These are phyloP conservation scores for Aschersonia sp. DNA, from an alignment of 2,329 filamentous ascomycete genomes.

Conservation along the genomic window DNA sequence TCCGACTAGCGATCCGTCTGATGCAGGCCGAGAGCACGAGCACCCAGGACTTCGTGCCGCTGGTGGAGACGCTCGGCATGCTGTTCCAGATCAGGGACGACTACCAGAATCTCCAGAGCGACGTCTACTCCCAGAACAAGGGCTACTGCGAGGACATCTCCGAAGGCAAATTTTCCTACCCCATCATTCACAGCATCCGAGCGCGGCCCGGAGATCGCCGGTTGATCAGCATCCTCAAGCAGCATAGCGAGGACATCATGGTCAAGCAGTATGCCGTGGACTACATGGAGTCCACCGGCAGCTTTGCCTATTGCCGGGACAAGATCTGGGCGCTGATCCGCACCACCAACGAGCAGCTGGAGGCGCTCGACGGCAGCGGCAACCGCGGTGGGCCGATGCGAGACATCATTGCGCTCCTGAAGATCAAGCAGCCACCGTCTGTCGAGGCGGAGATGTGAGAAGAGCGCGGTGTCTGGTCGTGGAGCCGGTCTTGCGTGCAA, in stretches of 20 bases:
- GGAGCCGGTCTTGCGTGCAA: no score
- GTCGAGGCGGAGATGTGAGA: not conserved
- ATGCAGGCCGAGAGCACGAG: slow-evolving; percentile 52
- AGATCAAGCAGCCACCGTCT: not conserved
- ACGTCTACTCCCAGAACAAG: slow-evolving; percentile 3
- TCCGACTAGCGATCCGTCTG: slow-evolving; percentile 64
- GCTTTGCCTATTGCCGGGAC: slow-evolving; percentile 1
- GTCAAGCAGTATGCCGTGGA: slow-evolving; percentile 3
- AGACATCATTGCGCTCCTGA: not conserved
- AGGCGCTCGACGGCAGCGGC: not conserved
- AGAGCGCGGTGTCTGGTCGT: no score
- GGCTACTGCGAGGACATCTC: slow-evolving; percentile 4
- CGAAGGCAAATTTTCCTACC: slow-evolving; percentile 6
- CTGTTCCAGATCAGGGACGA: slow-evolving; percentile 6
- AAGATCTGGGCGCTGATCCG: not conserved
- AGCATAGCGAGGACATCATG: slow-evolving; percentile 1
- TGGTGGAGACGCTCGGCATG: slow-evolving; percentile 1
- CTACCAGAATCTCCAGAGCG: slow-evolving; percentile 4
- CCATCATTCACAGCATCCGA: slow-evolving; percentile 5
- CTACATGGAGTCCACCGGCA: slow-evolving; percentile 3
- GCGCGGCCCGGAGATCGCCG: slow-evolving; percentile 1
- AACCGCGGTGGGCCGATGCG: not conserved
- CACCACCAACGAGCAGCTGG: not conserved
- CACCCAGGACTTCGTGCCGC: slow-evolving; percentile 1
- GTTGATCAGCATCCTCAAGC: slow-evolving; percentile 3